Evolutionary conservation across 1,284 basidiomycete genomes (phyloP).

Genomic region (Cryptococcus depauperatus): DNA sequence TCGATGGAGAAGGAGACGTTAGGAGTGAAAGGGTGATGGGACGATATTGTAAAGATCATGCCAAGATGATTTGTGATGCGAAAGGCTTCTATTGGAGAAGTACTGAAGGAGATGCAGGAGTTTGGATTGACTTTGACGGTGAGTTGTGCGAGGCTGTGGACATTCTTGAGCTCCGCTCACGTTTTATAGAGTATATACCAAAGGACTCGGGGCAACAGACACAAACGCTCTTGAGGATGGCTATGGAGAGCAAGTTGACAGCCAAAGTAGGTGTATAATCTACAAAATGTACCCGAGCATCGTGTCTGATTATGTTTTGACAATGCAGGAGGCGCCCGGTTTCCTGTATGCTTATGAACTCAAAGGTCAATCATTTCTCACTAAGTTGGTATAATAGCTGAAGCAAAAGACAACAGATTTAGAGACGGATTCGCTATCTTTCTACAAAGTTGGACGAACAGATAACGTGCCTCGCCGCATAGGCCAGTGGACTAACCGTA

Average conservation of each 20-base stretch:
- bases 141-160: conserved; percentile 7
- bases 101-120: conserved; percentile 12
- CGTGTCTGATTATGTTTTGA: not conserved
- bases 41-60: conserved; percentile 44
- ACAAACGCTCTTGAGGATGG: conserved; percentile 38
- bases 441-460: conserved; percentile 43
- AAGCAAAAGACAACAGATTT: too few relatives aligned
- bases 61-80: conserved; percentile 36
- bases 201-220: conserved; percentile 40
- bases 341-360: conserved; percentile 45
- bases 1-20: too few relatives aligned
- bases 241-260: conserved; percentile 42
- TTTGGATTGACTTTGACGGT: conserved; percentile 41
- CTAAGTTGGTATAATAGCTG: too few relatives aligned
- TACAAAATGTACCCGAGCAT: not conserved
- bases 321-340: conserved; percentile 35
- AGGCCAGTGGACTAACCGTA: conserved; percentile 42
- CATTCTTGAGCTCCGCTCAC: not conserved
- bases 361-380: too few relatives aligned
- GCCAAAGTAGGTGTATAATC: conserved; percentile 21
- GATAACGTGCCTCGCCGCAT: conserved; percentile 44
- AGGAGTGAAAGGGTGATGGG: conserved; percentile 16
- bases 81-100: conserved; percentile 40
- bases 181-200: conserved; percentile 34
- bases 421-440: conserved; percentile 21